These are phyloP conservation scores for Candida gorgasii DNA, from an alignment of 805 yeast genomes.

Conservation along the genomic window DNA sequence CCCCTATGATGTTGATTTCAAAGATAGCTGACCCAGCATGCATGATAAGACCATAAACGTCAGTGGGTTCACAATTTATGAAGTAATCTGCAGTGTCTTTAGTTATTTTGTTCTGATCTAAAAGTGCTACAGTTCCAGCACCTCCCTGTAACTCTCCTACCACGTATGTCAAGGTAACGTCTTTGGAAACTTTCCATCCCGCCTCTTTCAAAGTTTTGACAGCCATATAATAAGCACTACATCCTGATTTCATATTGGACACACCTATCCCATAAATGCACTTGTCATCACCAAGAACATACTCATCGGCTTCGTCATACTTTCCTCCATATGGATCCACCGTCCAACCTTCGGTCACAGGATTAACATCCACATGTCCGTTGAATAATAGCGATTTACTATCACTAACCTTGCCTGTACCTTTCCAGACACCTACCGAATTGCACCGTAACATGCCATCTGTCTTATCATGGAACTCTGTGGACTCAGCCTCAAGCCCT, in stretches of 20 bases:
- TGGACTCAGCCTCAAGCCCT: constrained; percentile 23
- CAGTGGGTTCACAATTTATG: constrained; percentile 32
- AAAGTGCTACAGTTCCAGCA: constrained; percentile 27
- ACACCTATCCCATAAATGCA: constrained; percentile 31
- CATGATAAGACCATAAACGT: constrained; percentile 27
- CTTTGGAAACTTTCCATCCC: constrained; percentile 26
- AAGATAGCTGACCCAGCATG: constrained; percentile 31
- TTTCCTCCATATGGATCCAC: constrained; percentile 29
- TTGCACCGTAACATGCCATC: constrained; percentile 25
- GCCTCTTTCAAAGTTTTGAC: constrained; percentile 27
- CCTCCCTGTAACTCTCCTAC: constrained; percentile 26
- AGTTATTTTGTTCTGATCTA: constrained; percentile 22
- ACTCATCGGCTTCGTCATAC: constrained; percentile 7
- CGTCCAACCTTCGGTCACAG: constrained; percentile 32
- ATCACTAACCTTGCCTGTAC: constrained; percentile 18
- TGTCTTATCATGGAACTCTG: constrained; percentile 21
- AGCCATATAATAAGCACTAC: constrained; percentile 32
- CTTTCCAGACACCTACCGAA: constrained; percentile 29
- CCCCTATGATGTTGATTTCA: constrained; percentile 27
- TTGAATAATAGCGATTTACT: constrained; percentile 26
- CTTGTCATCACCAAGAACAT: constrained; percentile 19
- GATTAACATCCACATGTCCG: constrained; percentile 33
- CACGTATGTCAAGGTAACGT: constrained; percentile 25
- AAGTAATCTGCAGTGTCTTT: constrained; percentile 26
- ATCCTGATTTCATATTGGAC: constrained; percentile 32